These are phyloP conservation scores for Termitomyces sp. DNA, from an alignment of 768 basidiomycete genomes.

Conservation along the genomic window DNA sequence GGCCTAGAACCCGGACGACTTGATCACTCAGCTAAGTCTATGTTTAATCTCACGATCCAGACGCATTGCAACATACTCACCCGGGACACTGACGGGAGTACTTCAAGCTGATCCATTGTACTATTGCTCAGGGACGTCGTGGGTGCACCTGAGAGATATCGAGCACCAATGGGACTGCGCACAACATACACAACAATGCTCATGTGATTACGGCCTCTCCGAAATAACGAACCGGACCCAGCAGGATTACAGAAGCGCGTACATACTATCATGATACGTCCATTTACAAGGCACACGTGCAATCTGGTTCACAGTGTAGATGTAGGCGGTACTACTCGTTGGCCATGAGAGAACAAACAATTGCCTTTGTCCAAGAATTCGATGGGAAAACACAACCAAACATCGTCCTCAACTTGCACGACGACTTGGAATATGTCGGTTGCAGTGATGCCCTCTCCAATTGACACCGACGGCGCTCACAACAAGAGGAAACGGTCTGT, in stretches of 20 bases:
- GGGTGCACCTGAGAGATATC: background rate
- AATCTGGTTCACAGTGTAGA: background rate
- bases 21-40: constrained; percentile 55
- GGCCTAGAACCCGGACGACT: constrained; percentile 67
- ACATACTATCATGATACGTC: background rate
- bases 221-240: background rate
- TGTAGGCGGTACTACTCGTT: background rate
- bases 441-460: constrained; percentile 25
- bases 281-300: background rate
- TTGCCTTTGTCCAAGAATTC: background rate
- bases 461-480: constrained; percentile 21
- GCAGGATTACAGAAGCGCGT: background rate
- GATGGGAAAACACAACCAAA: constrained; percentile 16
- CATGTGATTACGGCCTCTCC: constrained; percentile 12
- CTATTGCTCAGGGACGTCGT: background rate
- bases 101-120: constrained; percentile 46
- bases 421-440: constrained; percentile 31
- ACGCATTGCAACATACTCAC: constrained; percentile 27
- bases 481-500: constrained; percentile 48
- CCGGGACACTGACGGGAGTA: constrained; percentile 46
- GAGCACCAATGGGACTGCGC: background rate
- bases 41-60: background rate
- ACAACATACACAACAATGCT: constrained; percentile 1
- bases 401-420: constrained; percentile 8
- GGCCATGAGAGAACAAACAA: background rate